Evolutionary conservation across 2,329 filamentous ascomycete species (phyloP).

Genomic region (Trichoderma hamatum): DNA sequence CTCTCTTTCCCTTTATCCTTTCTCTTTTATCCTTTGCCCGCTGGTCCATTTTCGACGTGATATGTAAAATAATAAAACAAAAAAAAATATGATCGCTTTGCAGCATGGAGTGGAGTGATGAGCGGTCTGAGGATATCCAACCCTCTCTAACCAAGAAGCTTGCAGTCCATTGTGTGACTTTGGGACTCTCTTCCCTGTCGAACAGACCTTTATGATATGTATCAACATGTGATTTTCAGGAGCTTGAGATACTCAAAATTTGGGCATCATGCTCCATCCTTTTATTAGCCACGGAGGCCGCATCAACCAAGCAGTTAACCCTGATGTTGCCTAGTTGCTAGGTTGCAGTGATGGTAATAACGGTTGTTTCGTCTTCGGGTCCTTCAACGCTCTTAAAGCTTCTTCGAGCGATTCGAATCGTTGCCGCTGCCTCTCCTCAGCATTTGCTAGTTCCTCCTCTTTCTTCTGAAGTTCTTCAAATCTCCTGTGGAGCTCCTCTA

Average conservation of each 20-base stretch:
- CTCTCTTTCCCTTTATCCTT: background rate
- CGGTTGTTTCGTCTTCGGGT: conserved; percentile 61
- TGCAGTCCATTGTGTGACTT: background rate
- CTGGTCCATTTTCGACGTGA: background rate
- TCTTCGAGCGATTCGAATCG: conserved; percentile 59
- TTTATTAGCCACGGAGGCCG: conserved; percentile 11
- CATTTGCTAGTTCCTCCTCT: conserved; percentile 53
- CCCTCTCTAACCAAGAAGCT: background rate
- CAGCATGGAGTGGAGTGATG: conserved; percentile 8
- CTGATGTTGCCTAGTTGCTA: conserved; percentile 6
- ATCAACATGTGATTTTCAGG: background rate
- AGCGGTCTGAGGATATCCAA: background rate
- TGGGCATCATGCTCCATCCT: background rate
- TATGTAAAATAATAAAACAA: background rate
- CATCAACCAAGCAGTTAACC: background rate
- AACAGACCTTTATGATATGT: background rate
- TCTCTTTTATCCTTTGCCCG: background rate
- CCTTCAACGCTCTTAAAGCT: conserved; percentile 53
- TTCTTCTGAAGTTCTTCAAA: conserved; percentile 54
- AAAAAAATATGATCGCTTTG: background rate
- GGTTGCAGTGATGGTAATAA: conserved; percentile 47
- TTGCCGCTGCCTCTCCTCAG: conserved; percentile 49
- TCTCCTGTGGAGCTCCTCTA: conserved; percentile 53
- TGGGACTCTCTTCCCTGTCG: background rate
- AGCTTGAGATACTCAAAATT: background rate